These are phyloP conservation scores for Escallonia herrerae DNA, from an alignment of 129 eudicot genomes.

Conservation along the genomic window DNA sequence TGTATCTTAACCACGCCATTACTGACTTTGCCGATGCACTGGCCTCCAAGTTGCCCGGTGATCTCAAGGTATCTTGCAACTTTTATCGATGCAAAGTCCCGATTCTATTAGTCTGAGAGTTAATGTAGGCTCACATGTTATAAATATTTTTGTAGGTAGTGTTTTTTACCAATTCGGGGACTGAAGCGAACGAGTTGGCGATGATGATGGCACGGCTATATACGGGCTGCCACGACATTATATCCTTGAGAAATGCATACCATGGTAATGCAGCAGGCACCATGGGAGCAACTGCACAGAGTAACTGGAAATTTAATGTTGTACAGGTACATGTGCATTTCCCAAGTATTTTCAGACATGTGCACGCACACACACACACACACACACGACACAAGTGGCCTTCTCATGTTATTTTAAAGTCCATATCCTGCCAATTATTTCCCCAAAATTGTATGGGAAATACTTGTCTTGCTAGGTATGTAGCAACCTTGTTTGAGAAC, in stretches of 20 bases:
- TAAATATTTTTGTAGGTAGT: slow-evolving; percentile 50
- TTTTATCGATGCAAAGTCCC: too few relatives aligned
- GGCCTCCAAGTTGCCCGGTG: slow-evolving; percentile 83
- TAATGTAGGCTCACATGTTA: neutral
- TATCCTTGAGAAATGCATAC: slow-evolving; percentile 83
- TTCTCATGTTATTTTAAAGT: too few relatives aligned
- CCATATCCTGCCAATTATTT: too few relatives aligned
- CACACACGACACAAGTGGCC: too few relatives aligned
- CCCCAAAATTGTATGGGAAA: too few relatives aligned
- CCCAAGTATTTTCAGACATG: neutral
- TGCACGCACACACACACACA: too few relatives aligned
- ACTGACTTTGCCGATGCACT: slow-evolving; percentile 82
- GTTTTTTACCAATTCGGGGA: slow-evolving; percentile 81
- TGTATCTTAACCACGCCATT: slow-evolving; percentile 69
- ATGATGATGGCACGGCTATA: slow-evolving; percentile 73
- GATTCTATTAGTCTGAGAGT: too few relatives aligned
- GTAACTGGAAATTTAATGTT: slow-evolving; percentile 73
- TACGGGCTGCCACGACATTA: slow-evolving; percentile 71
- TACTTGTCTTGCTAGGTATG: too few relatives aligned
- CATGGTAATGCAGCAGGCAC: slow-evolving; percentile 89
- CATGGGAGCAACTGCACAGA: slow-evolving; percentile 86
- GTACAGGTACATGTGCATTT: slow-evolving; percentile 53
- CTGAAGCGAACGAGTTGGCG: slow-evolving; percentile 93
- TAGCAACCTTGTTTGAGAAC: too few relatives aligned
- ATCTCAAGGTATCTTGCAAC: slow-evolving; percentile 52